These are phyloP conservation scores for Areca catechu DNA, from an alignment of 176 grass and related monocot species.

Conservation along the genomic window DNA sequence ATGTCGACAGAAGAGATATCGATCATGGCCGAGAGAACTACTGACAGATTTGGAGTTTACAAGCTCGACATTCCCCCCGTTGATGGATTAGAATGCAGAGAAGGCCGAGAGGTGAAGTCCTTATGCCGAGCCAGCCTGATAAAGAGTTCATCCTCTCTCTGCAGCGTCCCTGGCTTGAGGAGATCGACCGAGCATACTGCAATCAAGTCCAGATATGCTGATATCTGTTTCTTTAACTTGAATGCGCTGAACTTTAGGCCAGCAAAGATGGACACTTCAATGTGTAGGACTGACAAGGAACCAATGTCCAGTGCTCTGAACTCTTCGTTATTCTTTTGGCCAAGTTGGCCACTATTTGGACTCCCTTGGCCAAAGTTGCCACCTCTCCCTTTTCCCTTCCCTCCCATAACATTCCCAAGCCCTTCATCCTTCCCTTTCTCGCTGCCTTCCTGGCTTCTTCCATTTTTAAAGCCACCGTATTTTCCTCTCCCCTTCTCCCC, in stretches of 20 bases:
- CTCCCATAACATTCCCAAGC: not conserved
- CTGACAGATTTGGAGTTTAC: slow-evolving; percentile 83
- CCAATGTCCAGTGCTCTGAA: slow-evolving; percentile 5
- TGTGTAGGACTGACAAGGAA: slow-evolving; percentile 26
- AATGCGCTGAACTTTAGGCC: slow-evolving; percentile 89
- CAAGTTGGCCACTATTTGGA: slow-evolving; percentile 62
- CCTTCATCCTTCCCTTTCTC: slow-evolving; percentile 64
- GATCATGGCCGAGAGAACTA: slow-evolving; percentile 76
- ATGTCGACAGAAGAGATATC: slow-evolving; percentile 52
- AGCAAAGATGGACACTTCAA: slow-evolving; percentile 31
- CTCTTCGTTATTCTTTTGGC: slow-evolving; percentile 79
- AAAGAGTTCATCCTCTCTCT: slow-evolving; percentile 50
- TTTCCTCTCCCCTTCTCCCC: slow-evolving; percentile 27
- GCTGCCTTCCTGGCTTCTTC: slow-evolving; percentile 27
- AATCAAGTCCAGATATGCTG: slow-evolving; percentile 43
- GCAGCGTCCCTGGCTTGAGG: slow-evolving; percentile 57
- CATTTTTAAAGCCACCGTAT: slow-evolving; percentile 41
- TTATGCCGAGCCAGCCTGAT: slow-evolving; percentile 74
- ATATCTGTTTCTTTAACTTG: slow-evolving; percentile 86
- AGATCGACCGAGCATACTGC: slow-evolving; percentile 78
- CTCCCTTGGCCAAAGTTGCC: slow-evolving; percentile 30
- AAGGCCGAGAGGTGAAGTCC: slow-evolving; percentile 64
- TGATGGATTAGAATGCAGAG: slow-evolving; percentile 68
- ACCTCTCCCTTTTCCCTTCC: slow-evolving; percentile 14
- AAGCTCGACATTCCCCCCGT: slow-evolving; percentile 81